phyloP scores from a whole-genome alignment of 352 stramenopile genomes.

The Pythium pyrilobum region DNA sequence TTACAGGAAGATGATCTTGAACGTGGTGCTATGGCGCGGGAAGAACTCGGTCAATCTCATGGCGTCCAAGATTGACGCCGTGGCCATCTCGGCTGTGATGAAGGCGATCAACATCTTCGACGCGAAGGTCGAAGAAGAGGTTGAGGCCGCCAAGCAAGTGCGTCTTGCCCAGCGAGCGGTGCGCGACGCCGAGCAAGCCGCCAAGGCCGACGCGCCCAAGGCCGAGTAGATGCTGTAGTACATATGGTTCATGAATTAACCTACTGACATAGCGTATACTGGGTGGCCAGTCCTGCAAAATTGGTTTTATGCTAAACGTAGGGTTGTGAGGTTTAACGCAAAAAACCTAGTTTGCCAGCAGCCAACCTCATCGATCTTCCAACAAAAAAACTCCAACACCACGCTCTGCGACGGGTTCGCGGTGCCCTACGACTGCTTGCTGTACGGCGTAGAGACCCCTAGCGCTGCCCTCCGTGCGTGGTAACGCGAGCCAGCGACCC shows the following conservation, averaged over 20 bases:
- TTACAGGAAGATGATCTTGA: conserved; percentile 71
- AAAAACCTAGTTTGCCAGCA: conserved; percentile 15
- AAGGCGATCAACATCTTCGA: conserved; percentile 83
- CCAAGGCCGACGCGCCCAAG: conserved; percentile 4
- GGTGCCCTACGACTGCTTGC: no score
- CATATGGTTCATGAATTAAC: not conserved
- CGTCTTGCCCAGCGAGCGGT: conserved; percentile 36
- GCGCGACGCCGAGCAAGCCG: conserved; percentile 29
- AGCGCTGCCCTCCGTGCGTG: no score
- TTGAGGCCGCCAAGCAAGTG: conserved; percentile 40
- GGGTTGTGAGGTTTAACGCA: conserved; percentile 3
- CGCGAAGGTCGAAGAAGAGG: conserved; percentile 28
- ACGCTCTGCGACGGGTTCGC: no score
- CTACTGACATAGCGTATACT: conserved; percentile 15
- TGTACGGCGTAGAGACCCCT: no score
- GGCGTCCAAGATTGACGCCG: conserved; percentile 74
- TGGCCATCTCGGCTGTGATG: conserved; percentile 72
- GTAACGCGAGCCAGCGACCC: no score
- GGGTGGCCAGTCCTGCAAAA: conserved; percentile 28
- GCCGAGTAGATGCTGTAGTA: not conserved
- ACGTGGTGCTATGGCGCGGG: conserved; percentile 81
- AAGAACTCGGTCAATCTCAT: conserved; percentile 86
- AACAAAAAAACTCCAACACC: conserved; percentile 1
- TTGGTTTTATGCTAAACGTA: conserved; percentile 25
- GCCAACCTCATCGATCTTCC: conserved; percentile 9